Evolutionary conservation across 176 grass and related monocot species (phyloP), one percentile per base, ranked within the genome.

Genomic region (Oryza meridionalis): DNA sequence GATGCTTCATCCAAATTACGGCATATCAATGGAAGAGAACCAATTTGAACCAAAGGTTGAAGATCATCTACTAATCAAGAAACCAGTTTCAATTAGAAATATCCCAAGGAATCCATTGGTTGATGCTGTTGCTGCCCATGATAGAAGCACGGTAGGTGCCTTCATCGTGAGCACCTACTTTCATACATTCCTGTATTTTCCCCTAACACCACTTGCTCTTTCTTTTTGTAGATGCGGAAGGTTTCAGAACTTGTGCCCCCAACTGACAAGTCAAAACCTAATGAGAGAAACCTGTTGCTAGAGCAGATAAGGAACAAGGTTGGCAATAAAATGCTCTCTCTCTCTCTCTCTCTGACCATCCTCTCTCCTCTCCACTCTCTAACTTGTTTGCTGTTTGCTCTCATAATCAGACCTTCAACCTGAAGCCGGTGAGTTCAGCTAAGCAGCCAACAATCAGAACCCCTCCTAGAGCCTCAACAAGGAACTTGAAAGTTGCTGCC

Each of bases 281-380:
- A 82, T 19, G 93, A 96, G 51, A 96, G 88, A 88, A 90, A 99
- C 88, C 59, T 89, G 73, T 88, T 96, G 82, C 88, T 99, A 80
- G 97, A 99, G 76, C 97, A 99, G 84, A 99, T 99, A 84, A 89
- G 90, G 87, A 99, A 86, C 82, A 99, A 94, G 93, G 97, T 99
- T 69, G 17, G 83, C 59, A 25, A 84, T 55, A 42, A 86, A 79
- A 84, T 37, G 22, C 1, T 51, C n/a, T 50, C 29, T 46, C 3
- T 25, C 26, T n/a, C n/a, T n/a, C n/a, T 37, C 44, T 22, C 11
- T 37, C 70, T 6, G 1, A 53, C 2, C 1, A 21, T 0, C 15
- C 12, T 2, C n/a, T 8, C 9, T 6, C 43, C n/a, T 37, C 27
- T 29, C 19, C 19, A 61, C 22, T 43, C 63, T 9, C 82, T 91